Percentiles rank a stretch among this genome's conserved stretches.
Evolutionary conservation across 2,329 filamentous ascomycete genomes (phyloP).

Genomic region (Penicillium concentricum): DNA sequence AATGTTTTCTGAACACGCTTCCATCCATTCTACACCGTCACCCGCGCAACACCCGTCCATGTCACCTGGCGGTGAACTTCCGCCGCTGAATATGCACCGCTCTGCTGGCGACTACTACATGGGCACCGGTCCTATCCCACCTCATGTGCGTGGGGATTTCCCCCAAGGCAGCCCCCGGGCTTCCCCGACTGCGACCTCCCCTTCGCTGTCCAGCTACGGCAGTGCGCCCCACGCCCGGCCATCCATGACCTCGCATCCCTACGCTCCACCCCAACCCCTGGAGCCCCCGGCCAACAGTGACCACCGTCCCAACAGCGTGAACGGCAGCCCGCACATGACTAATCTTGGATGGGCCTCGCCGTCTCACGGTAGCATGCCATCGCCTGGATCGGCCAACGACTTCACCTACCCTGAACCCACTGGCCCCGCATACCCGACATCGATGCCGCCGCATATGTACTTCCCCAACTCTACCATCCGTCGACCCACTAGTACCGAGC

Average conservation of each 20-base stretch:
- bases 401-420: constrained; percentile 79
- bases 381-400: constrained; percentile 67
- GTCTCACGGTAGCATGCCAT: constrained; percentile 68
- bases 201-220: constrained; percentile 62
- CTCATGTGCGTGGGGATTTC: constrained; percentile 76
- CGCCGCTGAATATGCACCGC: constrained; percentile 68
- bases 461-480: constrained; percentile 68
- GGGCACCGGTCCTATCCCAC: constrained; percentile 74
- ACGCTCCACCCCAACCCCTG: constrained; percentile 79
- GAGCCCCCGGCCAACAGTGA: constrained; percentile 79
- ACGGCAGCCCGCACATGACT: constrained; percentile 80
- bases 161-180: constrained; percentile 67
- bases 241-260: constrained; percentile 82
- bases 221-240: constrained; percentile 51
- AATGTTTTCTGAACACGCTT: constrained; percentile 46
- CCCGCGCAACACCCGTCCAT: constrained; percentile 78
- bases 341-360: constrained; percentile 85
- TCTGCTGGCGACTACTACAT: constrained; percentile 73
- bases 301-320: constrained; percentile 70
- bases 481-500: constrained; percentile 73
- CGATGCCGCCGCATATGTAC: constrained; percentile 63
- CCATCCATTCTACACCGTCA: constrained; percentile 67
- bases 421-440: constrained; percentile 50
- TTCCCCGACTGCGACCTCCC: constrained; percentile 62
- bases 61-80: constrained; percentile 75